Base-by-base conservation (phyloP, 352 stramenopile species). In the Globisporangium acanthophoron region DNA sequence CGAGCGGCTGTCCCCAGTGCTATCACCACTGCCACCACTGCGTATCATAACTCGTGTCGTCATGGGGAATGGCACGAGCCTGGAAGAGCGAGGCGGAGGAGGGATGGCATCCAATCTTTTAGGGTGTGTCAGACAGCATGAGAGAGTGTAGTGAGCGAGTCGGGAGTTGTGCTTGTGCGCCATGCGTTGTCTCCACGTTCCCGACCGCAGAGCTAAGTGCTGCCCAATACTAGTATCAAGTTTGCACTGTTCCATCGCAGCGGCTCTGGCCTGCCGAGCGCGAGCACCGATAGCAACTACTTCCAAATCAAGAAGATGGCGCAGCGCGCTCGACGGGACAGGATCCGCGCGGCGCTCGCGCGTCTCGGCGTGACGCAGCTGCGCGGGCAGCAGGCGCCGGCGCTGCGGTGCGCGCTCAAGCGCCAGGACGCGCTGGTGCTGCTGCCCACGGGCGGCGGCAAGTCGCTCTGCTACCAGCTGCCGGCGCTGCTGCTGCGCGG, bases 381-480 rank as follows among this genome's bases (percentile, higher is more conserved):
- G 43, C 72, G 76, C 5, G 65, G 78, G 2, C 56, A 82, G 0
- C 75, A 86, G 29, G 75, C 62, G 2, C 58, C 72, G 2, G 76
- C 71, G 33, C 37, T 86, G 52, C 72, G 73, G 16, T 72, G 67
- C 27, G 76, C 83, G 48, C 49, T 86, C 12, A 65, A 58, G 3
- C 59, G 60, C 29, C 71, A 79, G 43, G 68, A 88, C 66, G 69
- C 77, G 16, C 52, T 98, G 15, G 74, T 98, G 39, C 80, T 99
- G 8, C 90, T 98, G 64, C 92, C 96, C n/a, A 99, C 97, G 13
- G 97, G 97, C 6, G 94, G 94, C 35, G 97, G 97, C 57, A 99
- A 99, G 70, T 98, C 88, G 40, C 76, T 99, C 15, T 98, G 92
- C 67, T 99, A 98, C 67, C 94, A 98, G 49, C 69, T 99, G 3